Evolutionary conservation across 345 rosid species (phyloP).

Genomic region (Alliaria petiolata): DNA sequence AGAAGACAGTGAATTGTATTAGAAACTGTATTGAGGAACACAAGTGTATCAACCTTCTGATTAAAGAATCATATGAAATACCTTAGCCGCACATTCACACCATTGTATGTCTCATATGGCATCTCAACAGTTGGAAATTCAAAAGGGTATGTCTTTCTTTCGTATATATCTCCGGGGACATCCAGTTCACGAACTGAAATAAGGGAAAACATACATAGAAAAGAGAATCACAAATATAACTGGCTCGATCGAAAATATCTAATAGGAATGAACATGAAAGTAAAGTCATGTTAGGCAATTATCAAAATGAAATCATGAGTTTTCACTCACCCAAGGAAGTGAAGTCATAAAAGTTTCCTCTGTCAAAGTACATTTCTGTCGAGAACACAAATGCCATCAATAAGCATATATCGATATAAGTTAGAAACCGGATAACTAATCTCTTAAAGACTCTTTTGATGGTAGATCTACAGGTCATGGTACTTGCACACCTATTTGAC

Average conservation of each 20-base stretch:
- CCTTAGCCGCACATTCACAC: constrained; percentile 96
- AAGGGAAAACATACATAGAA: not conserved
- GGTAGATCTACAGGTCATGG: not conserved
- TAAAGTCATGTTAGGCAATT: not conserved
- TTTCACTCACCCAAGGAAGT: constrained; percentile 84
- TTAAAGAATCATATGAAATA: constrained; percentile 25
- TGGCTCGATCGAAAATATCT: not conserved
- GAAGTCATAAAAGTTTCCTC: constrained; percentile 93
- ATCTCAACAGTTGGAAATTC: constrained; percentile 97
- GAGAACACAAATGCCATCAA: constrained; percentile 15
- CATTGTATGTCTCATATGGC: constrained; percentile 95
- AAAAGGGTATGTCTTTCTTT: constrained; percentile 82
- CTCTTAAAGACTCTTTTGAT: not conserved
- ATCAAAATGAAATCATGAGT: not conserved
- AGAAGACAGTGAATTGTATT: not conserved
- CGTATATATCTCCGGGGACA: constrained; percentile 92
- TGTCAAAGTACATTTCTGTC: constrained; percentile 95
- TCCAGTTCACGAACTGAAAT: constrained; percentile 90
- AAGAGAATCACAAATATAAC: not conserved
- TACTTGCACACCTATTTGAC: constrained; percentile 75
- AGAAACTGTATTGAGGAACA: not conserved
- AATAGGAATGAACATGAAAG: not conserved
- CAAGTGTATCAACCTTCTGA: not conserved
- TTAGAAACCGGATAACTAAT: not conserved
- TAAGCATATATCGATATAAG: not conserved